Evolutionary conservation across 306 rosid genomes (phyloP).

Genomic region (Mimosa bimucronata): DNA sequence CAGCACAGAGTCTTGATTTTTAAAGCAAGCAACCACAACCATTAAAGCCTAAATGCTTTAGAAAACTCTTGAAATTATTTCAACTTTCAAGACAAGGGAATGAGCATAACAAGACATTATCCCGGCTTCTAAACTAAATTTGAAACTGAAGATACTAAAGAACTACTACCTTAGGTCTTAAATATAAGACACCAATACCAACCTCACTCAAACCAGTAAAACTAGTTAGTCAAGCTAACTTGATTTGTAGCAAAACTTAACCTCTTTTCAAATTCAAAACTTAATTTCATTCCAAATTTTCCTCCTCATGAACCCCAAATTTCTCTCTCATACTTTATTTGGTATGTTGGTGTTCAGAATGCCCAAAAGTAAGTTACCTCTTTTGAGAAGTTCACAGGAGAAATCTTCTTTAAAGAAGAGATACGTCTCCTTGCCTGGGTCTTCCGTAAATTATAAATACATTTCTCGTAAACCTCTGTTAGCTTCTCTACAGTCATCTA

Average conservation of each 20-base stretch:
- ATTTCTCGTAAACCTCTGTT: conserved; percentile 71
- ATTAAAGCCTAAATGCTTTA: background rate
- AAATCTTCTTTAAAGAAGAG: conserved; percentile 72
- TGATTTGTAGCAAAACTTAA: background rate
- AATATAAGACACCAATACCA: background rate
- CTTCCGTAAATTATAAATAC: conserved; percentile 73
- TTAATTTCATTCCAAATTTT: background rate
- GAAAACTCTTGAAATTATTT: background rate
- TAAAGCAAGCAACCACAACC: background rate
- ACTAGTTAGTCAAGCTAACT: background rate
- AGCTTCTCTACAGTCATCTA: conserved; percentile 91
- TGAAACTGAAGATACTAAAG: background rate
- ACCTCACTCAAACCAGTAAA: background rate
- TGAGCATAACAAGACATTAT: background rate
- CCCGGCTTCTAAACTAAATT: background rate
- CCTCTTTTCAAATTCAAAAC: background rate
- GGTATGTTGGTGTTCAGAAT: background rate
- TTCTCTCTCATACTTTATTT: background rate
- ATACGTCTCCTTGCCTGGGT: conserved; percentile 62
- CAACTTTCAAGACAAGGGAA: background rate
- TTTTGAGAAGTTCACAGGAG: conserved; percentile 88
- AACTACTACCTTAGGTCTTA: background rate
- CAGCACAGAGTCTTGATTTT: background rate
- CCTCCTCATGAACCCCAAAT: background rate
- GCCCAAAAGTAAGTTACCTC: conserved; percentile 54